Conservation (phyloP, 129 eudicot species). For the Sambucus nigra region DNA sequence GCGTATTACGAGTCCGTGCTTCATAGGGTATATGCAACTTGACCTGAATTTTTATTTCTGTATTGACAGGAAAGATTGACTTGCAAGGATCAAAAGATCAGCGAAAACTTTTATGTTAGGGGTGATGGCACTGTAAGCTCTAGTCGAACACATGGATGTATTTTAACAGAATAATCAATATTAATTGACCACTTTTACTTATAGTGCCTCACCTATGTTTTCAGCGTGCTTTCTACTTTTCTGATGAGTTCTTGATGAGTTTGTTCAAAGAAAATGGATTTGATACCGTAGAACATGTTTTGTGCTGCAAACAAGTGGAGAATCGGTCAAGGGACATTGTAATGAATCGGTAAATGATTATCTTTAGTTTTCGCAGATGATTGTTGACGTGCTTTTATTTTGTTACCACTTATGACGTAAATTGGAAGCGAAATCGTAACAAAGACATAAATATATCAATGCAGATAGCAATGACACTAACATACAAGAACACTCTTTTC, state of each 20-base stretch:
- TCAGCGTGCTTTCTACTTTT: slow-evolving; percentile 92
- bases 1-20: too few species aligned
- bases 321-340: slow-evolving; percentile 80
- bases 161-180: not conserved
- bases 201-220: slow-evolving; percentile 4
- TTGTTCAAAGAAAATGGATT: slow-evolving; percentile 68
- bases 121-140: slow-evolving; percentile 96
- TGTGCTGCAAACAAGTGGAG: slow-evolving; percentile 96
- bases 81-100: slow-evolving; percentile 86
- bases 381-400: too few species aligned
- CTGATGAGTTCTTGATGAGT: slow-evolving; percentile 61
- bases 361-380: too few species aligned
- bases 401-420: too few species aligned
- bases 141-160: not conserved
- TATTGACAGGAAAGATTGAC: slow-evolving; percentile 68
- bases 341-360: slow-evolving; percentile 63
- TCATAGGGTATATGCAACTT: too few species aligned
- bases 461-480: not conserved
- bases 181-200: not conserved
- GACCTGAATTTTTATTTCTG: not conserved
- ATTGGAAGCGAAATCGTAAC: too few species aligned
- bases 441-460: too few species aligned
- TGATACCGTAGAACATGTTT: slow-evolving; percentile 47
- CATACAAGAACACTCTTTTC: not conserved
- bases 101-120: slow-evolving; percentile 93